Evolutionary conservation across 768 basidiomycete species (phyloP), one percentile per base, ranked within the genome.

Genomic region (Mycena chlorophos): DNA sequence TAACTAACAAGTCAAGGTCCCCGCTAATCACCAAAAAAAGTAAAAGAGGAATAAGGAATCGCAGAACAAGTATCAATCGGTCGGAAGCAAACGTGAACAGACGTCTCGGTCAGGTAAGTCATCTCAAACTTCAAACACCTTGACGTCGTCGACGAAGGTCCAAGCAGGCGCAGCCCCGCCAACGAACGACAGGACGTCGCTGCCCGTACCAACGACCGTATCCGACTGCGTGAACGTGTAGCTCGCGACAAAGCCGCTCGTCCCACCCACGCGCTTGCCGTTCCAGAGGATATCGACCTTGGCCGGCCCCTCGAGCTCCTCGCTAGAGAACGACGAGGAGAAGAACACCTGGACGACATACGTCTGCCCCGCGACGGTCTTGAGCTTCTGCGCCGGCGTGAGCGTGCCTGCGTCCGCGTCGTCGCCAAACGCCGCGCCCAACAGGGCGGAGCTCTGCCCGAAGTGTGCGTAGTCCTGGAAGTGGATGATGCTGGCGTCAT

Each of bases 111-210:
- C n/a, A n/a, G n/a, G n/a, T n/a, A n/a, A n/a, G n/a, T n/a, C 10
- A 37, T 10, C n/a, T 19, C 22, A 45, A 8, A 23, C 42, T 45
- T 45, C 20, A 19, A 29, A 61, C 4, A 57, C 51, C 37, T 49
- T 19, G 19, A 57, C 40, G 50, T 61, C 54, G 29, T 62, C 63
- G 25, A 64, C 49, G 43, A 64, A 62, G 19, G 54, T 49, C 60
- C 60, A 64, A 5, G 57, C 57, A 20, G 63, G 63, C 4, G 57
- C 63, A 29, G 40, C 52, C 19, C 57, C 63, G 16, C 62, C 56
- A 23, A 34, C 17, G 49, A 61, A 55, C 30, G 45, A 50, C 29
- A 61, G 31, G 19, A 34, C 39, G 43, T 63, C 62, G 16, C 34
- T 39, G 8, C 60, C 62, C 17, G 34, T 49, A 14, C 31, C 62